phyloP scores from a whole-genome alignment of 768 basidiomycete genomes.

The Vararia minispora region DNA sequence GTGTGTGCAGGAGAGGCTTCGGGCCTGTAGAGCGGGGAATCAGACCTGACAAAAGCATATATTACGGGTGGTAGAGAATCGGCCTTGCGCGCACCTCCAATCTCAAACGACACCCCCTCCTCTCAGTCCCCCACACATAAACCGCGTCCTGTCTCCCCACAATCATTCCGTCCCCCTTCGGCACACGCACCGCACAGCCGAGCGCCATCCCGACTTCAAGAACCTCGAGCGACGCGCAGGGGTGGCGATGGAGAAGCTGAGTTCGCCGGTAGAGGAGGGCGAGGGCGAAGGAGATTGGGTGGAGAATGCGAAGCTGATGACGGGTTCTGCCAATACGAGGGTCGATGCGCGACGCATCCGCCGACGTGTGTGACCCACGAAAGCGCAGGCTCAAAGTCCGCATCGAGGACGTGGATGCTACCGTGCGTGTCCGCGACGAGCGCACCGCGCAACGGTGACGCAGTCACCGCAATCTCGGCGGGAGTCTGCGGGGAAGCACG shows the following conservation, averaged over 20 bases:
- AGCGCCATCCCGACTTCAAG: conserved; percentile 83
- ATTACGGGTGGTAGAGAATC: background rate
- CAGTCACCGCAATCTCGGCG: conserved; percentile 62
- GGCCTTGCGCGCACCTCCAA: conserved; percentile 55
- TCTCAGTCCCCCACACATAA: conserved; percentile 74
- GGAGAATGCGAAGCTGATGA: conserved; percentile 86
- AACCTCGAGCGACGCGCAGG: conserved; percentile 54
- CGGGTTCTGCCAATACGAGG: conserved; percentile 45
- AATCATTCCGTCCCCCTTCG: conserved; percentile 60
- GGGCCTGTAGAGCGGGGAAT: conserved; percentile 46
- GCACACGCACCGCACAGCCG: conserved; percentile 78
- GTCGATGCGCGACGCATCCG: conserved; percentile 65
- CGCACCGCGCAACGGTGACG: conserved; percentile 52
- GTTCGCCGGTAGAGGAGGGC: too few relatives aligned
- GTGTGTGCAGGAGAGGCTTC: conserved; percentile 69
- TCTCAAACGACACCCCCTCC: conserved; percentile 77
- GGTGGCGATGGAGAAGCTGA: conserved; percentile 81
- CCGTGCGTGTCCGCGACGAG: conserved; percentile 83
- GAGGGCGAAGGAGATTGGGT: conserved; percentile 23
- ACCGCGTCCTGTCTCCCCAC: conserved; percentile 89
- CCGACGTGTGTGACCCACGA: conserved; percentile 75
- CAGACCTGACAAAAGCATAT: background rate
- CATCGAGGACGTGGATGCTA: conserved; percentile 63
- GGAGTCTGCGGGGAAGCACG: too few relatives aligned
- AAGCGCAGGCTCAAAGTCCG: conserved; percentile 55